Percentiles rank a stretch among this genome's conserved stretches.
Conservation (phyloP, 2,329 filamentous ascomycete genomes). For the Bisporella sp. region DNA sequence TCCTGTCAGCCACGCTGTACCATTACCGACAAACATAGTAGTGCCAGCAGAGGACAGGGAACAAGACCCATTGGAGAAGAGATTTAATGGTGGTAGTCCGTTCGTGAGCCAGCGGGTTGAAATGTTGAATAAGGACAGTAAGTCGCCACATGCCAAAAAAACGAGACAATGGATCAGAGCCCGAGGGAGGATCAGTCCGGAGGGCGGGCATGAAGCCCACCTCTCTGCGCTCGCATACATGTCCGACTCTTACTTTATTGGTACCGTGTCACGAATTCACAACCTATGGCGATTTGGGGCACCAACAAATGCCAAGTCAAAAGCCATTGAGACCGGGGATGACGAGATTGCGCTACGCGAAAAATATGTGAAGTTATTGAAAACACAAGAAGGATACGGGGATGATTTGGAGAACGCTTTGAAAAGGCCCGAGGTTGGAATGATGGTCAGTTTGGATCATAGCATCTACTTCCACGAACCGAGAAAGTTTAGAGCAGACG, state of each 20-base stretch:
- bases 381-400: constrained; percentile 26
- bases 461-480: constrained; percentile 63
- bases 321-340: background rate
- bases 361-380: constrained; percentile 36
- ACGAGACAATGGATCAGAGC: constrained; percentile 70
- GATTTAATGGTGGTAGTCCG: constrained; percentile 31
- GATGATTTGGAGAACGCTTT: constrained; percentile 43
- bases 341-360: constrained; percentile 36
- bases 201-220: constrained; percentile 73
- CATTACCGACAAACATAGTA: constrained; percentile 43
- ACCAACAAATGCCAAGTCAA: constrained; percentile 24
- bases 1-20: constrained; percentile 58
- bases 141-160: constrained; percentile 57
- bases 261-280: constrained; percentile 76
- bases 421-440: constrained; percentile 58
- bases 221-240: constrained; percentile 87
- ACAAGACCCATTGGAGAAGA: constrained; percentile 28
- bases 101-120: constrained; percentile 52
- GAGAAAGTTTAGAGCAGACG: constrained; percentile 48
- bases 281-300: constrained; percentile 67
- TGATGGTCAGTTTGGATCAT: constrained; percentile 80
- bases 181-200: constrained; percentile 63
- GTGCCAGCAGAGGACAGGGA: constrained; percentile 36
- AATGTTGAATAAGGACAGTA: constrained; percentile 43
- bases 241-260: constrained; percentile 89